Evolutionary conservation across 208 protist genomes (phyloP), one percentile per base, ranked within the genome.

Genomic region (Crithidia mellificae): DNA sequence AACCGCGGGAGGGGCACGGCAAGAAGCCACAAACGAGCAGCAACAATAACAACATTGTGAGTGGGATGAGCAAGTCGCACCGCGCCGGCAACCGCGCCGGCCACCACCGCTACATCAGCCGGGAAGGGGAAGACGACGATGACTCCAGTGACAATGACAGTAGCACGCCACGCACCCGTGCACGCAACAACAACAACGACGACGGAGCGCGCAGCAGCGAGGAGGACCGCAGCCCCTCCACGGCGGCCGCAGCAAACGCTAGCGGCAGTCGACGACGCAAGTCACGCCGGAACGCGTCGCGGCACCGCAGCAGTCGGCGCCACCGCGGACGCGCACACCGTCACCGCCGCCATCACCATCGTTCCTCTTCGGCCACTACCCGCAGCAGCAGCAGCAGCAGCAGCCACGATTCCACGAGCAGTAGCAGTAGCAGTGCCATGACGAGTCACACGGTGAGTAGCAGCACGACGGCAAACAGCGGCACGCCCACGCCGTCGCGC

Each of bases 401-500:
- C 34, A 38, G 46, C 17, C 46, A 51, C 46, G 5, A 27, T 5
- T 27, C 17, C 6, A 5, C 17, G n/a, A 51, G 25, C 27, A 54
- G 27, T 27, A 27, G 19, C n/a, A 43, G 19, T n/a, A 51, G 56
- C 56, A 43, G 56, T 27, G 63, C 52, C 51, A 51, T 39, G 55
- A 25, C 63, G 11, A 68, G 51, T n/a, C 52, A 63, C 47, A 71
- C 54, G 8, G 65, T 71, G 3, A 71, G 65, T 46, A 71, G 65
- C 65, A 71, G 54, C 36, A 71, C 65, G 4, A 63, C 55, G 5
- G 54, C 38, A 1, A 34, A 56, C 65, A 71, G 65, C 25, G 14
- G 39, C 34, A 24, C 53, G 7, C 32, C 54, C 6, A 53, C 39
- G 11, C 63, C 34, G 25, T 46, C 49, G 25, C 39, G 24, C 0